phyloP scores from a whole-genome alignment of 2,329 filamentous ascomycete species.

The Truncatella angustata region DNA sequence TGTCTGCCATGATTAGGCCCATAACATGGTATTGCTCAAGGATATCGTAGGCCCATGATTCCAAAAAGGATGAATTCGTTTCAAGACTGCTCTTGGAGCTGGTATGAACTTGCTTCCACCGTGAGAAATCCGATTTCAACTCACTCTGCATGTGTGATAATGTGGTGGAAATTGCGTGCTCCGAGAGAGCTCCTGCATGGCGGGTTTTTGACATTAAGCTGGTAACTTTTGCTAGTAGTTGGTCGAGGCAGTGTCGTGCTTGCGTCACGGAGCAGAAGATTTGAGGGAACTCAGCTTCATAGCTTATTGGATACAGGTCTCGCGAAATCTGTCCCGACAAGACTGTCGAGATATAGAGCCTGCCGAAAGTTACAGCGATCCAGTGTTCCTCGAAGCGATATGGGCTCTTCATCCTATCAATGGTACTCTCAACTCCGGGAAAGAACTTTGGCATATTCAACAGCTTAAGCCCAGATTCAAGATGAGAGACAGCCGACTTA shows the following conservation, averaged over 20 bases:
- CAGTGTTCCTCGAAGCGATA: conserved; percentile 36
- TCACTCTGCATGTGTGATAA: conserved; percentile 14
- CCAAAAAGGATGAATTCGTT: conserved; percentile 15
- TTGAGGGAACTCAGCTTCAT: conserved; percentile 6
- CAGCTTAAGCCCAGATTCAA: conserved; percentile 42
- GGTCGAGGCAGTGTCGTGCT: conserved; percentile 7
- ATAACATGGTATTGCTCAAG: conserved; percentile 39
- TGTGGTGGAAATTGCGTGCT: conserved; percentile 18
- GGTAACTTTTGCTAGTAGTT: neutral
- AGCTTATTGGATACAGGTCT: conserved; percentile 6
- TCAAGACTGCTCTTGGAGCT: conserved; percentile 16
- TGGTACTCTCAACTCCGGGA: too few relatives aligned
- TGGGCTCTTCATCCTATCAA: conserved; percentile 11
- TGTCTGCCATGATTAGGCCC: conserved; percentile 39
- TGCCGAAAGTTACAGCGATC: conserved; percentile 40
- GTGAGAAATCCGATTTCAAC: conserved; percentile 14
- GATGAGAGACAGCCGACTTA: conserved; percentile 34
- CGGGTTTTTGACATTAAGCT: neutral
- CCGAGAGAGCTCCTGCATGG: neutral
- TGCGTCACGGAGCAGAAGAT: conserved; percentile 4
- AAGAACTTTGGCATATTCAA: too few relatives aligned
- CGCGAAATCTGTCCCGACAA: conserved; percentile 24
- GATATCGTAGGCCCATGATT: conserved; percentile 24
- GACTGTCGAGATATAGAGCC: conserved; percentile 27
- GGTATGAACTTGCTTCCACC: conserved; percentile 24